phyloP scores from a whole-genome alignment of 441 rosid genomes.

The Daphne laureola region DNA sequence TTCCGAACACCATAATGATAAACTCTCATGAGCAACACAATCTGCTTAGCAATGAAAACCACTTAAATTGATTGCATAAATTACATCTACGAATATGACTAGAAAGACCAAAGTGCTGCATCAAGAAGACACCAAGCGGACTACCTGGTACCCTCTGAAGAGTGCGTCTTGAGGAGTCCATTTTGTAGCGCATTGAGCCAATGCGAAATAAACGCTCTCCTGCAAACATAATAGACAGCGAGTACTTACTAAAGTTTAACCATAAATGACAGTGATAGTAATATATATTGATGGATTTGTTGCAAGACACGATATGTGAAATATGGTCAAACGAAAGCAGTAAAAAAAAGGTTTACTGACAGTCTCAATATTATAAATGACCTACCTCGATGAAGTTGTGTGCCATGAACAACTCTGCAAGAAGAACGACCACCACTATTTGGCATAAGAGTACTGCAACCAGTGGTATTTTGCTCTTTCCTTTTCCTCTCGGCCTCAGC shows the following conservation, averaged over 20 bases:
- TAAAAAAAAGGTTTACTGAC: not conserved
- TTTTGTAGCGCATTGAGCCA: constrained; percentile 79
- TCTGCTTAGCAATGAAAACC: too few relatives aligned
- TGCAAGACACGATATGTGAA: not conserved
- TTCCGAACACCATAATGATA: too few relatives aligned
- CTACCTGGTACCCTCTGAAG: constrained; percentile 89
- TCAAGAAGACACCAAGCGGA: constrained; percentile 3
- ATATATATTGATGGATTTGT: too few relatives aligned
- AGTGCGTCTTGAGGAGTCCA: constrained; percentile 90
- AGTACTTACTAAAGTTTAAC: not conserved
- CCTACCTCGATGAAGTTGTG: constrained; percentile 21
- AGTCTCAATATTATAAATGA: constrained; percentile 17
- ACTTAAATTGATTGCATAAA: too few relatives aligned
- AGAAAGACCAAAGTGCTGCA: too few relatives aligned
- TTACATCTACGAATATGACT: too few relatives aligned
- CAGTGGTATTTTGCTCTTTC: constrained; percentile 42
- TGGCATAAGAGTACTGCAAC: constrained; percentile 18
- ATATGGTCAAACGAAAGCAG: not conserved
- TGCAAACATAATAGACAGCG: constrained; percentile 15
- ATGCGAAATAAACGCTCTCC: constrained; percentile 80
- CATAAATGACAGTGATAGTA: not conserved
- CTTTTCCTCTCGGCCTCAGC: constrained; percentile 72
- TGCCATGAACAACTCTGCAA: constrained; percentile 36
- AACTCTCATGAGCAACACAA: too few relatives aligned
- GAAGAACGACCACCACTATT: constrained; percentile 36